These are phyloP conservation scores for Kodamaea plutei DNA, from an alignment of 1,139 yeast species.

Conservation along the genomic window DNA sequence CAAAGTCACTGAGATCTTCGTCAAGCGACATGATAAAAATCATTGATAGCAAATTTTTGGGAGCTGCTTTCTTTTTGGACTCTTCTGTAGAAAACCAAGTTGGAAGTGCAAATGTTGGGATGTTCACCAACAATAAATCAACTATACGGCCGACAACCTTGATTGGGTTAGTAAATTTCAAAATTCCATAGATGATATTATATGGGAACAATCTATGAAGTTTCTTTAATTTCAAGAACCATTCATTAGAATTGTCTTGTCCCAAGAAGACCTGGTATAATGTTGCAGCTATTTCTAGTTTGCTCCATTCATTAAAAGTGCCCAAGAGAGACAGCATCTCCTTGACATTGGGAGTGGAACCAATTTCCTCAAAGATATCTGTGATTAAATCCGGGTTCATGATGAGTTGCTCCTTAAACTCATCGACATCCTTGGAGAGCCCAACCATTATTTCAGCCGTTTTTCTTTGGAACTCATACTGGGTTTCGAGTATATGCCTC, in stretches of 20 bases:
- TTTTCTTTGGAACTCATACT: slow-evolving; percentile 66
- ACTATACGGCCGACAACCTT: slow-evolving; percentile 72
- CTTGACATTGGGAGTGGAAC: slow-evolving; percentile 46
- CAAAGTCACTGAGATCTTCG: slow-evolving; percentile 73
- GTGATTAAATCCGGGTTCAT: slow-evolving; percentile 47
- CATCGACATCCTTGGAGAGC: slow-evolving; percentile 49
- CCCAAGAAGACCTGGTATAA: slow-evolving; percentile 76
- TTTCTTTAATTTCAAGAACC: slow-evolving; percentile 62
- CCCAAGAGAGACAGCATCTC: slow-evolving; percentile 66
- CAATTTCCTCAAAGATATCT: slow-evolving; percentile 60
- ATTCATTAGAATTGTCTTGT: slow-evolving; percentile 72
- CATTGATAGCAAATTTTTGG: slow-evolving; percentile 59
- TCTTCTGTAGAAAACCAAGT: slow-evolving; percentile 16
- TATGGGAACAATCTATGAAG: slow-evolving; percentile 79
- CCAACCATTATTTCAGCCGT: slow-evolving; percentile 43
- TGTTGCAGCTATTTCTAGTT: slow-evolving; percentile 79
- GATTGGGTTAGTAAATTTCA: slow-evolving; percentile 82
- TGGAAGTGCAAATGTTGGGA: slow-evolving; percentile 36
- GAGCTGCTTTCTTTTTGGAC: slow-evolving; percentile 39
- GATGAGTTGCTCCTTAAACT: slow-evolving; percentile 50
- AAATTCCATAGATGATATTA: slow-evolving; percentile 63
- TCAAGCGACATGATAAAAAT: slow-evolving; percentile 69
- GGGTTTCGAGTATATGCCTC: slow-evolving; percentile 55
- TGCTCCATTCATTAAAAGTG: slow-evolving; percentile 75
- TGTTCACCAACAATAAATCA: slow-evolving; percentile 75